A percentile compares a stretch with the other conserved stretches of the same genome.
phyloP scores from a whole-genome alignment of 257 asterid species.

The Salvia miltiorrhiza region DNA sequence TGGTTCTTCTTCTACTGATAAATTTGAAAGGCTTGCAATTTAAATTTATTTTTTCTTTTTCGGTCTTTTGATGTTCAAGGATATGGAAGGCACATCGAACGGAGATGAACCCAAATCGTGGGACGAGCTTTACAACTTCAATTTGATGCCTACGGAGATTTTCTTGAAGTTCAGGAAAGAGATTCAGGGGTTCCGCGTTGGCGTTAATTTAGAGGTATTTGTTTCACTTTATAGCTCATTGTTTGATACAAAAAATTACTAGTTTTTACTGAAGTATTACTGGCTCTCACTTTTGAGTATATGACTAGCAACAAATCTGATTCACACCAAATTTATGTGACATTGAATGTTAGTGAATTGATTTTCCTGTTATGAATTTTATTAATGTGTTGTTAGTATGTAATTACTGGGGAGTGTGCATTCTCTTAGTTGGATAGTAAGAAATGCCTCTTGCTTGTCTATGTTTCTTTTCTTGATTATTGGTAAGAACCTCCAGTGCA shows the following conservation, averaged over 20 bases:
- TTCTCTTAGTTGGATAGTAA: background rate
- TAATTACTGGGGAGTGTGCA: background rate
- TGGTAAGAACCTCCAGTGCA: background rate
- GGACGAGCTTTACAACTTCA: conserved; percentile 85
- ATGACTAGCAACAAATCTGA: background rate
- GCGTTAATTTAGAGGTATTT: conserved; percentile 82
- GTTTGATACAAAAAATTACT: background rate
- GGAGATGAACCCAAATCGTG: conserved; percentile 74
- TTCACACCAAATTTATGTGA: background rate
- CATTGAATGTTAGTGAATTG: background rate
- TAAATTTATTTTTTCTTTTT: background rate
- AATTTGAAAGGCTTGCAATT: background rate
- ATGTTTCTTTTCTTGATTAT: background rate
- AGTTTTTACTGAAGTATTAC: background rate
- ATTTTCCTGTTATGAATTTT: background rate
- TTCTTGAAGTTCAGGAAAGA: conserved; percentile 81
- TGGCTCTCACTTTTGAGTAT: background rate
- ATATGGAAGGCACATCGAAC: conserved; percentile 58
- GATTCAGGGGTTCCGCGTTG: conserved; percentile 71
- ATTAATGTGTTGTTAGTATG: background rate
- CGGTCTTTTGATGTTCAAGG: background rate
- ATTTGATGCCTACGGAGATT: conserved; percentile 85
- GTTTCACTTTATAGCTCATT: background rate
- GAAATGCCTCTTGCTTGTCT: background rate
- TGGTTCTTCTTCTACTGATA: background rate